phyloP scores from a whole-genome alignment of 768 basidiomycete genomes.

The Auricularia auricula-judae region DNA sequence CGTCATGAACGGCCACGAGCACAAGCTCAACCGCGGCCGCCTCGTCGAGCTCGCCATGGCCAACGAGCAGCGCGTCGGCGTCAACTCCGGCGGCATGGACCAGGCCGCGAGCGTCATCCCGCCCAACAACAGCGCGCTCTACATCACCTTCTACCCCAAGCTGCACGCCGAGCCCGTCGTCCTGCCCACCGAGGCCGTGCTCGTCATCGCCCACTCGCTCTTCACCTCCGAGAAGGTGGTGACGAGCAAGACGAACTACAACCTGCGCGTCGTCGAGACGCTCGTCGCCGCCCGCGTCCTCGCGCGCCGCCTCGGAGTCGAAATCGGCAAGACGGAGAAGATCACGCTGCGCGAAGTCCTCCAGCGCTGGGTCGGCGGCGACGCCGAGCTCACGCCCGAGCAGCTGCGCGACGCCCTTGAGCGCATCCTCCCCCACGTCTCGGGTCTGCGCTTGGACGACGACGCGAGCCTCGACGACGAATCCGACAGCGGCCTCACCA shows the following conservation, averaged over 20 bases:
- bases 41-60: slow-evolving; percentile 73
- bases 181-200: slow-evolving; percentile 46
- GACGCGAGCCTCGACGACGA: slow-evolving; percentile 14
- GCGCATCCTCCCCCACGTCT: slow-evolving; percentile 35
- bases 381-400: slow-evolving; percentile 33
- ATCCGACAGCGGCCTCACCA: slow-evolving; percentile 50
- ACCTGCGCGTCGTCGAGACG: slow-evolving; percentile 86
- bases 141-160: slow-evolving; percentile 71
- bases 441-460: slow-evolving; percentile 37
- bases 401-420: slow-evolving; percentile 37
- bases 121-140: slow-evolving; percentile 52
- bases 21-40: slow-evolving; percentile 47
- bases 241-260: slow-evolving; percentile 69
- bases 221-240: slow-evolving; percentile 72
- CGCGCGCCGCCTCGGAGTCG: slow-evolving; percentile 43
- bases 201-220: slow-evolving; percentile 76
- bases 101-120: slow-evolving; percentile 77
- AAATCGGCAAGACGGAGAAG: slow-evolving; percentile 33
- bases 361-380: slow-evolving; percentile 42
- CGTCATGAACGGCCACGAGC: slow-evolving; percentile 58
- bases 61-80: slow-evolving; percentile 75
- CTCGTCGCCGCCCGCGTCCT: slow-evolving; percentile 70
- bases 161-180: slow-evolving; percentile 57
- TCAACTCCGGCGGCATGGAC: slow-evolving; percentile 83
- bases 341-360: slow-evolving; percentile 61